phyloP scores from a whole-genome alignment of 148 eudicot species.

The Rhododendron ovatum region DNA sequence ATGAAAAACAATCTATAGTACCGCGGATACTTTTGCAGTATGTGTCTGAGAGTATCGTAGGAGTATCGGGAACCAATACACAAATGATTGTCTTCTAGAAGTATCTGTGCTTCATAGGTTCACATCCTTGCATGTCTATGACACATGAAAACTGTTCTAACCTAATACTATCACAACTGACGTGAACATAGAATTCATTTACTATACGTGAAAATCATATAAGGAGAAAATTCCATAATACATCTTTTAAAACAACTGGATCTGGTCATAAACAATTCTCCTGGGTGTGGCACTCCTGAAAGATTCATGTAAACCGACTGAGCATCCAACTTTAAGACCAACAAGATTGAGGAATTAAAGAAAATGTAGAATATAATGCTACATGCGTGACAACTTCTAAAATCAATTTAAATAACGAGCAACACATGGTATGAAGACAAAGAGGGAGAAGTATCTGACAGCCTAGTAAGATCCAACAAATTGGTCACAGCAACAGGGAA shows the following conservation, averaged over 20 bases:
- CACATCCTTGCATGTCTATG: not conserved
- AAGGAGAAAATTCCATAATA: not conserved
- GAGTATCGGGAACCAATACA: not conserved
- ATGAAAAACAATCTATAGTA: not conserved
- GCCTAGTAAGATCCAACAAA: slow-evolving; percentile 90
- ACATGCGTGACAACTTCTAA: not conserved
- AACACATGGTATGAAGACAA: not conserved
- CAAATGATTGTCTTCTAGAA: not conserved
- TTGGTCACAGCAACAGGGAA: slow-evolving; percentile 96
- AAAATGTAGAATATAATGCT: not conserved
- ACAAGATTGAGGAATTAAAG: not conserved
- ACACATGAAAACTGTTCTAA: not conserved
- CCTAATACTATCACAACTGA: not conserved
- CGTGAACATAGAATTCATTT: not conserved
- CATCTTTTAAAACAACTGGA: not conserved
- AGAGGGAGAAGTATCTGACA: slow-evolving; percentile 44
- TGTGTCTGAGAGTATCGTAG: not conserved
- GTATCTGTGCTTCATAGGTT: not conserved
- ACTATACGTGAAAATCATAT: slow-evolving; percentile 4
- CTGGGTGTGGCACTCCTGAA: not conserved
- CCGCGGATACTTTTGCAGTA: not conserved
- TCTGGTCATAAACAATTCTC: not conserved
- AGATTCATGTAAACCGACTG: not conserved
- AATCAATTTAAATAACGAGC: not conserved
- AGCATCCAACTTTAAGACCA: not conserved